Evolutionary conservation across 768 basidiomycete species (phyloP).

Genomic region (Clavaria fumosa): DNA sequence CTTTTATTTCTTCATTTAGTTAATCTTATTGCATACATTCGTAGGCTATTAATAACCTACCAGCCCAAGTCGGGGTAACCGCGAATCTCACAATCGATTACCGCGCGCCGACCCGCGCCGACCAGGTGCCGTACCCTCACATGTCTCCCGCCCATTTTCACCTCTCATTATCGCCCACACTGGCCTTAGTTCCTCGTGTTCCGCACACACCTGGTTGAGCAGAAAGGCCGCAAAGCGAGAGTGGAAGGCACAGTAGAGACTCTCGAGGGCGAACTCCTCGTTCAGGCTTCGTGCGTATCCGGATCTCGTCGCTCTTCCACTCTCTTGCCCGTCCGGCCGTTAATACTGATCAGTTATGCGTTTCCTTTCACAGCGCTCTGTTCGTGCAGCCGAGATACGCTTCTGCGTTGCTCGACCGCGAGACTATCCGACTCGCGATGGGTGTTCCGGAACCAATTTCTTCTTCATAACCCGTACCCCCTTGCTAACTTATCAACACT

Average conservation of each 20-base stretch:
- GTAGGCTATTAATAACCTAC: conserved; percentile 74
- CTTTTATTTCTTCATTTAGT: neutral
- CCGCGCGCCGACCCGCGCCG: conserved; percentile 75
- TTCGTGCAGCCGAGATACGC: conserved; percentile 89
- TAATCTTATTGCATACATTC: conserved; percentile 3
- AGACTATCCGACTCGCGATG: conserved; percentile 44
- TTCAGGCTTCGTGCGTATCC: conserved; percentile 58
- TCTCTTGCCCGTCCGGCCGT: too few species aligned
- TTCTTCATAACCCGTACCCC: too few species aligned
- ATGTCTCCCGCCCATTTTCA: neutral
- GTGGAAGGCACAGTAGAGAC: conserved; percentile 67
- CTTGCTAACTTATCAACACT: too few species aligned
- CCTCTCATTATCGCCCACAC: neutral
- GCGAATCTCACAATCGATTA: conserved; percentile 74
- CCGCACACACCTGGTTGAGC: conserved; percentile 46
- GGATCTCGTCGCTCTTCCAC: too few species aligned
- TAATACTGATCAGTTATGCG: neutral
- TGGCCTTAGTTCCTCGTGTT: conserved; percentile 63
- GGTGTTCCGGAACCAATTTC: conserved; percentile 30
- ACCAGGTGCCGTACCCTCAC: conserved; percentile 49
- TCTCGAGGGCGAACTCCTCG: conserved; percentile 65
- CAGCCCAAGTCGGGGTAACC: conserved; percentile 85
- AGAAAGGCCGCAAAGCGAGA: conserved; percentile 62
- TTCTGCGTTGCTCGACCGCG: conserved; percentile 50
- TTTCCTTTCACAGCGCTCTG: conserved; percentile 33